Evolutionary conservation across 2,329 filamentous ascomycete genomes (phyloP).

Genomic region (Harringtonia aguacate): DNA sequence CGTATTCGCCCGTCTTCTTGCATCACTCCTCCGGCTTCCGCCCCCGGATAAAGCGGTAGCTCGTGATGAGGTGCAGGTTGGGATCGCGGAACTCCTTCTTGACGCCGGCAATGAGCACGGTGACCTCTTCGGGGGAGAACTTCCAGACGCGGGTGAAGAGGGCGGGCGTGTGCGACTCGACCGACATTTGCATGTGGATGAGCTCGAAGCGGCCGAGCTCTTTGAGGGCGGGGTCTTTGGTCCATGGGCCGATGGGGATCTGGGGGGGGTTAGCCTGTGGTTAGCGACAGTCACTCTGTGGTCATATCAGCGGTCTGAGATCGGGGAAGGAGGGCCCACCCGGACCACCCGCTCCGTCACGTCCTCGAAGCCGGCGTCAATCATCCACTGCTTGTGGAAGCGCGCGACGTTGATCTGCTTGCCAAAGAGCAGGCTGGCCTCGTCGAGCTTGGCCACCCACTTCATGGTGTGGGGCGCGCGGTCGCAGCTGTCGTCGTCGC

Average conservation of each 20-base stretch:
- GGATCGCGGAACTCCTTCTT: neutral
- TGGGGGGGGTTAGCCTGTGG: conserved; percentile 9
- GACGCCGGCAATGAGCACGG: neutral
- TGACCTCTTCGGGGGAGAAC: neutral
- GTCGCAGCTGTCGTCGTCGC: conserved; percentile 17
- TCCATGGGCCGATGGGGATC: conserved; percentile 20
- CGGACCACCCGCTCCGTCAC: no score
- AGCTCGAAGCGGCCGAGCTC: neutral
- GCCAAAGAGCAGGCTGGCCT: conserved; percentile 8
- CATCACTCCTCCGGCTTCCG: neutral
- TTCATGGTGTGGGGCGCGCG: conserved; percentile 16
- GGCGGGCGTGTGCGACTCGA: neutral
- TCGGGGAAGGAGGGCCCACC: no score
- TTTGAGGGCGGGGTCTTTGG: neutral
- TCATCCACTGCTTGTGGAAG: conserved; percentile 12
- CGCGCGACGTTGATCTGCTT: conserved; percentile 9
- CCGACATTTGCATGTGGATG: neutral
- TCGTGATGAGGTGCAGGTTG: neutral
- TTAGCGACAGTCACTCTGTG: no score
- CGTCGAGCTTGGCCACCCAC: conserved; percentile 11
- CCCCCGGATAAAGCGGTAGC: neutral
- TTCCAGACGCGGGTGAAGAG: neutral
- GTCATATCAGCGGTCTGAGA: no score
- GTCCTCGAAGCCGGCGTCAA: conserved; percentile 17
- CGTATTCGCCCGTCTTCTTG: no score